A percentile compares a stretch with the other conserved stretches of the same genome.
Evolutionary conservation across 106 monocot genomes (phyloP).

Genomic region (Acorus calamus): DNA sequence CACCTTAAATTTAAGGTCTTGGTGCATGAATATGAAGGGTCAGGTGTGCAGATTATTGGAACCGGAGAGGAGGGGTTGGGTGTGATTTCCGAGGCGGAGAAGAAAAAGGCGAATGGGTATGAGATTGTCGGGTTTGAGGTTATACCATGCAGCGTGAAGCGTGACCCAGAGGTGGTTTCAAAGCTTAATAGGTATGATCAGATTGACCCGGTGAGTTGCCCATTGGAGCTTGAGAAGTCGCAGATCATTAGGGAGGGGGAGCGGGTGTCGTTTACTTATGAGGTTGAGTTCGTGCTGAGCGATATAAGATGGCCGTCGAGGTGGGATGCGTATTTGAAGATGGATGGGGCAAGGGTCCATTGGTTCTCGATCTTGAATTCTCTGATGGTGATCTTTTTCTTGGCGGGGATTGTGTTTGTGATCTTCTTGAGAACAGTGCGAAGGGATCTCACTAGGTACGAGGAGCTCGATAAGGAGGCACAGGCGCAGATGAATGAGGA

Average conservation of each 20-base stretch:
- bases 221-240: constrained; percentile 13
- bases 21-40: constrained; percentile 35
- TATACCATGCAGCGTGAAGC: constrained; percentile 45
- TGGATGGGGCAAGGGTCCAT: constrained; percentile 34
- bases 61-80: constrained; percentile 42
- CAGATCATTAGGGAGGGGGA: constrained; percentile 38
- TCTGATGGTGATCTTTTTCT: constrained; percentile 40
- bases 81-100: constrained; percentile 25
- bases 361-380: constrained; percentile 64
- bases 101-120: constrained; percentile 24
- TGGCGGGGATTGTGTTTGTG: constrained; percentile 51
- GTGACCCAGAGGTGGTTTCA: constrained; percentile 14
- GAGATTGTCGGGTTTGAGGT: constrained; percentile 53
- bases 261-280: constrained; percentile 42
- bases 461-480: constrained; percentile 40
- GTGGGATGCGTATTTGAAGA: constrained; percentile 49
- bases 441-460: constrained; percentile 44
- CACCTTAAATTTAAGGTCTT: constrained; percentile 45
- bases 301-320: constrained; percentile 44
- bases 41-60: constrained; percentile 22
- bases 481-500: constrained; percentile 52
- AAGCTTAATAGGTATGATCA: constrained; percentile 35
- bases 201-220: constrained; percentile 19
- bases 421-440: constrained; percentile 47
- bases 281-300: constrained; percentile 46